Evolutionary conservation across 148 eudicot genomes (phyloP), one percentile per base, ranked within the genome.

Genomic region (Silene latifolia): DNA sequence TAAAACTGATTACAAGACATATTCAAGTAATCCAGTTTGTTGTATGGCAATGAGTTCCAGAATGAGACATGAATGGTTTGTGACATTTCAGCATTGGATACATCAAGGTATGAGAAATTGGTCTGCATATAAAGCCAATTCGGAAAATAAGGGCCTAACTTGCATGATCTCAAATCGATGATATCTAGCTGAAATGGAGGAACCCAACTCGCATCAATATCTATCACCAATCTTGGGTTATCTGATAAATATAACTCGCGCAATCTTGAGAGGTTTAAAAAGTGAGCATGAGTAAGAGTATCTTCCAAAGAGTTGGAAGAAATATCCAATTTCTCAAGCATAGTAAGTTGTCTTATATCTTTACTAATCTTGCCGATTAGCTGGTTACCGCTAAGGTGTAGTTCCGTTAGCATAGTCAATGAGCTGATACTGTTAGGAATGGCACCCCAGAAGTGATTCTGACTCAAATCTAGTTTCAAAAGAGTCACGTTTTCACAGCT

Each of bases 291-390:
- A 27, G 29, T 27, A 27, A 27, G 29, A 27, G 29, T 27, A 27
- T 27, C 29, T 27, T 27, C 29, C 29, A 27, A 27, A 27, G 1
- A 27, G 29, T 27, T 27, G 29, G 29, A 27, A 27, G 29, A 27
- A 27, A 27, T 27, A 27, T 27, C 29, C 29, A 27, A 27, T 27
- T 1, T 27, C 29, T 27, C 29, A 27, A 27, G 29, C 29, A 27
- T 27, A 27, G 29, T 27, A 27, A 27, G 85, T 29, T 53, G 73
- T 15, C 77, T 51, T 13, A 74, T 51, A 25, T 19, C 14, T 51
- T n/a, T 44, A 21, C 67, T 27, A 12, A 79, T 13, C 0, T 47
- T 69, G 6, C 83, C 83, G 21, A n/a, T 67, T 14, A 86, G 29
- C 19, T 48, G 29, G 21, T 80, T 85, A 67, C n/a, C 0, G 12